phyloP scores from a whole-genome alignment of 768 basidiomycete genomes.

The Rhodotorula graminis region DNA sequence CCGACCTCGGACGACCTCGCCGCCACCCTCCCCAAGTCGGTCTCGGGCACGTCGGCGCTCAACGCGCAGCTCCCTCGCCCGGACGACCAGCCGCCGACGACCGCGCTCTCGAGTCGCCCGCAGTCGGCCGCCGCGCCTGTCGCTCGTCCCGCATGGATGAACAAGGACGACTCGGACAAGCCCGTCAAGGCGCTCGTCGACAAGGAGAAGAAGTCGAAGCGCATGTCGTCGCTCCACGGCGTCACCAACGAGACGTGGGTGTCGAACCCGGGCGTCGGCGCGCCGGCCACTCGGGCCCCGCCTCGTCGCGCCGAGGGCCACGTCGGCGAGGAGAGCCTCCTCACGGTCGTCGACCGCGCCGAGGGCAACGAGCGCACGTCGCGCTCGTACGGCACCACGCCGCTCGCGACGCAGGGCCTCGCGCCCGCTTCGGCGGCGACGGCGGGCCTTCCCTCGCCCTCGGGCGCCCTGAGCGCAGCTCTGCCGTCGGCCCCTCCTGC shows the following conservation, averaged over 20 bases:
- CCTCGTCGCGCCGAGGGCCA: background rate
- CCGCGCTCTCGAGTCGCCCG: background rate
- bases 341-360: conserved; percentile 29
- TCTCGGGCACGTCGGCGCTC: background rate
- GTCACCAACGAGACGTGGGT: conserved; percentile 31
- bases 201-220: conserved; percentile 29
- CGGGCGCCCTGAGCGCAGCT: background rate
- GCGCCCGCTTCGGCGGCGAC: background rate
- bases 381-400: conserved; percentile 11
- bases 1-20: conserved; percentile 27
- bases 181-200: conserved; percentile 10
- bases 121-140: background rate
- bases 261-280: background rate
- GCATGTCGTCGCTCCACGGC: conserved; percentile 15
- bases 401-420: no score
- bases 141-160: background rate
- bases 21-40: conserved; percentile 17
- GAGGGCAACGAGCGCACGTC: conserved; percentile 21
- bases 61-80: conserved; percentile 24
- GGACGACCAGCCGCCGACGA: conserved; percentile 20
- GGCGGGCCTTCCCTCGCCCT: background rate
- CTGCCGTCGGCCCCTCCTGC: background rate
- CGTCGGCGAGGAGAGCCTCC: conserved; percentile 24
- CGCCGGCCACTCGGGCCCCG: background rate
- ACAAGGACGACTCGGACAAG: background rate